These are phyloP conservation scores for Pelargonium myrrhifolium DNA, from an alignment of 441 rosid species.

Conservation along the genomic window DNA sequence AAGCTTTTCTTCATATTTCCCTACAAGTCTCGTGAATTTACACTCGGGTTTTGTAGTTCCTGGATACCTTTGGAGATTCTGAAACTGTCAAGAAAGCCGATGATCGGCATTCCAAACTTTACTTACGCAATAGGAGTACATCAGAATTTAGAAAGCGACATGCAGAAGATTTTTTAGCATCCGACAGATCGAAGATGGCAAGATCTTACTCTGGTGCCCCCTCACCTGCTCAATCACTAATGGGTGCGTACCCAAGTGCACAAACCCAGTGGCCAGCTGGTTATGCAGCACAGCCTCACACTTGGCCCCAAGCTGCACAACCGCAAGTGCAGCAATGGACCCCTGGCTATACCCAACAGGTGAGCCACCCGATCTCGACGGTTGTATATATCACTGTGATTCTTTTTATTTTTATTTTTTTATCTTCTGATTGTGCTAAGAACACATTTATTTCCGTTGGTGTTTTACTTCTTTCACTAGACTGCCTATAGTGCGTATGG, in stretches of 20 bases:
- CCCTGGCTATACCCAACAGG: conserved; percentile 79
- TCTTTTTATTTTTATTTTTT: not conserved
- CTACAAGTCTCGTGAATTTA: not conserved
- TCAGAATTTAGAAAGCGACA: conserved; percentile 72
- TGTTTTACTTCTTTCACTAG: not conserved
- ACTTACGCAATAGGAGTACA: conserved; percentile 56
- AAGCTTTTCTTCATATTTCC: not conserved
- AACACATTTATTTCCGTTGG: not conserved
- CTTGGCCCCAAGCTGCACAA: conserved; percentile 76
- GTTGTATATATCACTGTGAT: not conserved
- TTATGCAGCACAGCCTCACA: conserved; percentile 71
- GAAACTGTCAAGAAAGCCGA: conserved; percentile 62
- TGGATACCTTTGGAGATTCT: conserved; percentile 73
- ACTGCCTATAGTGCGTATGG: conserved; percentile 50
- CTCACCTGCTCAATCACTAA: conserved; percentile 50
- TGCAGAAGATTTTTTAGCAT: conserved; percentile 69
- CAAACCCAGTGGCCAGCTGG: conserved; percentile 83
- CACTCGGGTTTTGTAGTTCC: conserved; percentile 48
- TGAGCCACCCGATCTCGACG: conserved; percentile 8
- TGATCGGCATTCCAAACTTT: conserved; percentile 72
- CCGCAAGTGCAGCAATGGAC: conserved; percentile 66
- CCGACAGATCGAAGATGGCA: conserved; percentile 72
- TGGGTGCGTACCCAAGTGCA: conserved; percentile 63
- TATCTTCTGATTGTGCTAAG: too few relatives aligned
- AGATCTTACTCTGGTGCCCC: conserved; percentile 50